Evolutionary conservation across 164 flowering plant genomes (phyloP).

Genomic region (Buxus sempervirens): DNA sequence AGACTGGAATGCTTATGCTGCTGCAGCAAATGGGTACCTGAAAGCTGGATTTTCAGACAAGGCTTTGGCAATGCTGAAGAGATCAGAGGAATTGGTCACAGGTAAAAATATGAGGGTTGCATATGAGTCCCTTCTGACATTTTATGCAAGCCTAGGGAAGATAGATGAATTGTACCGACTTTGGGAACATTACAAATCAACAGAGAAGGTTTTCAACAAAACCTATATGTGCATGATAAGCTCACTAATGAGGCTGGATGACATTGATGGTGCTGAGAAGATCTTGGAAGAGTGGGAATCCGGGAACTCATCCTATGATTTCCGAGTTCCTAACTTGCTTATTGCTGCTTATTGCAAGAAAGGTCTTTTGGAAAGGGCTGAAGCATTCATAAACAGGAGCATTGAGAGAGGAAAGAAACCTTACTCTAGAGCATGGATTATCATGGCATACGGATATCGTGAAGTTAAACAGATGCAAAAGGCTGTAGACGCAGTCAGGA

Average conservation of each 20-base stretch:
- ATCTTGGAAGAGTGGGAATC: constrained; percentile 45
- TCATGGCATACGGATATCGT: constrained; percentile 31
- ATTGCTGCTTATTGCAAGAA: constrained; percentile 35
- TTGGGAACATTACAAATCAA: constrained; percentile 34
- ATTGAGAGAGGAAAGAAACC: constrained; percentile 32
- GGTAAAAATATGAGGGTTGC: constrained; percentile 11
- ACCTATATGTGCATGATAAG: constrained; percentile 31
- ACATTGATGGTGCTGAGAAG: constrained; percentile 42
- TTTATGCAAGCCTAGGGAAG: constrained; percentile 34
- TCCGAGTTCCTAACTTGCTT: constrained; percentile 36
- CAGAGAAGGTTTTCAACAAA: constrained; percentile 20
- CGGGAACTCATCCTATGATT: constrained; percentile 20
- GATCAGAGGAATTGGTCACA: constrained; percentile 18
- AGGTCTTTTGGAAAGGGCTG: constrained; percentile 44
- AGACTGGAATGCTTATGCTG: constrained; percentile 32
- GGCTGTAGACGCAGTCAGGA: constrained; percentile 41
- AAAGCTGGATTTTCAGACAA: constrained; percentile 33
- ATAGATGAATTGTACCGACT: constrained; percentile 33
- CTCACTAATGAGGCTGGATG: constrained; percentile 38
- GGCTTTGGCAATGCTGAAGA: constrained; percentile 27
- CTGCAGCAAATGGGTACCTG: constrained; percentile 38
- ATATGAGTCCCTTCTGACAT: constrained; percentile 23
- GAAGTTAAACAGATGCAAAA: constrained; percentile 23
- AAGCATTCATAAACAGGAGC: constrained; percentile 22
- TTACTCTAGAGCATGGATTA: constrained; percentile 23